Evolutionary conservation across 225 moss, liverwort and hornwort genomes (phyloP).

Genomic region (Takakia lepidozioides): DNA sequence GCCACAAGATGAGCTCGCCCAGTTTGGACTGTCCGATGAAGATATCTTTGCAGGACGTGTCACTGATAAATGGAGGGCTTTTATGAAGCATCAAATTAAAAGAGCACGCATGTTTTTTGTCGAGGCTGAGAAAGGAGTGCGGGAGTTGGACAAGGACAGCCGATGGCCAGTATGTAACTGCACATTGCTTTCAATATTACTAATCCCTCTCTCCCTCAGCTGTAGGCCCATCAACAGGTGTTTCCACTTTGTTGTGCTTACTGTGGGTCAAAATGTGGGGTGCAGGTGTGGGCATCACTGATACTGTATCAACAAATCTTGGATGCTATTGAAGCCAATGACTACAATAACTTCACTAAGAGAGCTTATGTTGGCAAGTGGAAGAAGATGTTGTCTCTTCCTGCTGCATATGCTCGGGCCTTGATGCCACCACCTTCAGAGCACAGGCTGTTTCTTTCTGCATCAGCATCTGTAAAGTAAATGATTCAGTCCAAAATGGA

Average conservation of each 20-base stretch:
- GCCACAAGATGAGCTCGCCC: slow-evolving; percentile 79
- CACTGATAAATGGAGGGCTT: slow-evolving; percentile 86
- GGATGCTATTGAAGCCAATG: slow-evolving; percentile 75
- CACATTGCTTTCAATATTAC: no score
- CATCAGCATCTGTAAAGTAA: slow-evolving; percentile 13
- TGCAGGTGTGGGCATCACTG: slow-evolving; percentile 89
- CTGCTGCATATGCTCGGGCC: slow-evolving; percentile 68
- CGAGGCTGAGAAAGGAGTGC: slow-evolving; percentile 82
- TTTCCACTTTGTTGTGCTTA: no score
- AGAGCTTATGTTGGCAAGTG: slow-evolving; percentile 86
- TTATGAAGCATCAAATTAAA: slow-evolving; percentile 85
- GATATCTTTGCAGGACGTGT: slow-evolving; percentile 84
- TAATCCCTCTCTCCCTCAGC: no score
- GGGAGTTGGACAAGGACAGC: slow-evolving; percentile 84
- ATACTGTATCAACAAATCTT: slow-evolving; percentile 79
- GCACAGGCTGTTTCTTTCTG: slow-evolving; percentile 28
- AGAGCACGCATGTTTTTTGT: slow-evolving; percentile 82
- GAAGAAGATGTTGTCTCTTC: slow-evolving; percentile 68
- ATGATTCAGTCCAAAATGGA: no score
- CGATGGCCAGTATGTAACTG: slow-evolving; percentile 71
- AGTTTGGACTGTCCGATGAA: slow-evolving; percentile 75
- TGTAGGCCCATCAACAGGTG: no score
- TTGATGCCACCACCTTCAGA: slow-evolving; percentile 48
- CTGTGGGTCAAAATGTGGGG: no score
- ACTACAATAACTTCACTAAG: slow-evolving; percentile 83